Evolutionary conservation across 345 rosid species (phyloP), one percentile per base, ranked within the genome.

Genomic region (Brassica incana): DNA sequence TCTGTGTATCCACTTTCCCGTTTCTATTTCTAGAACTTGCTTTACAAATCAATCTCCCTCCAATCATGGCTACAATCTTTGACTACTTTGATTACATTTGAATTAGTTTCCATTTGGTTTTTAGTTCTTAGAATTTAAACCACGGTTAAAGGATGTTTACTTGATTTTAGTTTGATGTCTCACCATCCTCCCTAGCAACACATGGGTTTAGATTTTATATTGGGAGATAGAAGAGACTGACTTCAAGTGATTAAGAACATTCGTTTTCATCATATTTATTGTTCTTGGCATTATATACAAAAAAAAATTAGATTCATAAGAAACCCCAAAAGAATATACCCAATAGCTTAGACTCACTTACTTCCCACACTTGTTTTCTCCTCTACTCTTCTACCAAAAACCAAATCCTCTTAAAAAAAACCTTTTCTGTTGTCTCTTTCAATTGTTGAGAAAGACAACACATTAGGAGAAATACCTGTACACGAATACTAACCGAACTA

Each of bases 341-440:
- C 38, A 48, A 54, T 15, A 4, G 27, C 14, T 60, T 18, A 77
- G 38, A 48, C 70, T 61, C 35, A 50, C 25, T 62, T 70, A 69
- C 75, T 63, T 77, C 29, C 7, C 43, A 69, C 36, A 10, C 69
- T 35, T 14, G 3, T 52, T 36, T 36, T 36, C 43, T 11, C 32
- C 67, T 27, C 71, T 65, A 16, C 35, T 20, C 61, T 59, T 61
- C 76, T 77, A 73, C 65, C 78, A 74, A 79, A 61, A 74, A 74
- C 74, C 74, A 68, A 74, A 79, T 74, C 18, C n/a, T 73, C 29
- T 38, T 23, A 36, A 36, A 36, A 8, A 23, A 6, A 54, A 23
- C 68, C 2, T 40, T 18, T 9, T 45, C 52, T 33, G 2, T 7
- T n/a, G 16, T 70, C 30, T 71, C 75, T 50, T 36, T 77, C 66